Evolutionary conservation across 257 asterid species (phyloP).

Genomic region (Solanum acaule): DNA sequence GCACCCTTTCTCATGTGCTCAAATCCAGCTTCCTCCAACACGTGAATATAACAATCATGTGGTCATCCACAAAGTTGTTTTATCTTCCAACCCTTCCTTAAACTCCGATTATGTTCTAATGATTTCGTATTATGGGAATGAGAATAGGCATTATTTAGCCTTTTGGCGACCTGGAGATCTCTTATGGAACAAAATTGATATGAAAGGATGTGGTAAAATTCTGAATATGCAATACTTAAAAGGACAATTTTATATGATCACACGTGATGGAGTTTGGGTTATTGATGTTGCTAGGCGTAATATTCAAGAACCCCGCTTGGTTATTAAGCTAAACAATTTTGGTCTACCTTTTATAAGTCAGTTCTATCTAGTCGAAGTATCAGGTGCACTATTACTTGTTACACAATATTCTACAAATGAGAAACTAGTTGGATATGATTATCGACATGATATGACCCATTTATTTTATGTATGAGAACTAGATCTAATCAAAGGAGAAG

Average conservation of each 20-base stretch:
- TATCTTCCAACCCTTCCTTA: neutral
- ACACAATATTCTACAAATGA: neutral
- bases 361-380: too few relatives aligned
- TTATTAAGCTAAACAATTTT: too few relatives aligned
- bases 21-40: too few relatives aligned
- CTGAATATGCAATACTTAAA: neutral
- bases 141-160: neutral
- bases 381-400: too few relatives aligned
- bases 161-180: neutral
- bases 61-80: neutral
- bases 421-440: neutral
- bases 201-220: neutral
- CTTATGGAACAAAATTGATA: neutral
- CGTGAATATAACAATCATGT: too few relatives aligned
- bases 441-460: neutral
- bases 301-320: too few relatives aligned
- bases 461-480: neutral
- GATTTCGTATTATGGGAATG: neutral
- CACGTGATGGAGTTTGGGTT: too few relatives aligned
- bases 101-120: neutral
- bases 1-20: neutral
- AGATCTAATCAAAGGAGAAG: neutral
- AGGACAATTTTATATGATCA: neutral
- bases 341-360: too few relatives aligned
- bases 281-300: too few relatives aligned